These are phyloP conservation scores for Misopates orontium DNA, from an alignment of 257 asterid genomes.

Conservation along the genomic window DNA sequence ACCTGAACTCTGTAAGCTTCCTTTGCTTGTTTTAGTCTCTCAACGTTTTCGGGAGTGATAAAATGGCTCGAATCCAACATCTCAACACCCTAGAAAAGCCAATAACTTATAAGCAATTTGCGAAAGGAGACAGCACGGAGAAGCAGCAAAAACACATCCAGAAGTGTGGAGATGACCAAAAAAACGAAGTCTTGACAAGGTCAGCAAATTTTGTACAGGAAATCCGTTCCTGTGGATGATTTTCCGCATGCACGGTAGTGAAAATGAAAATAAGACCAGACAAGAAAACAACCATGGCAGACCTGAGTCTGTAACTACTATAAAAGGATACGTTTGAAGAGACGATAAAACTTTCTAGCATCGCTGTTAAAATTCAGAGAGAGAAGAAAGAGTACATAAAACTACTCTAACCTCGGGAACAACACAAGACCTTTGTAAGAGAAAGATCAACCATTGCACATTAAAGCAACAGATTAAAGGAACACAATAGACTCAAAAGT, in stretches of 20 bases:
- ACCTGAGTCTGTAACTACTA: neutral
- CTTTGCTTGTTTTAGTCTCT: constrained; percentile 86
- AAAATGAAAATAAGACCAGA: neutral
- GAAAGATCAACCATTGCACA: too few species aligned
- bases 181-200: too few species aligned
- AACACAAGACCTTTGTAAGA: too few species aligned
- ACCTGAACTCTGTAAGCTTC: constrained; percentile 95
- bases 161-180: too few species aligned
- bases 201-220: neutral
- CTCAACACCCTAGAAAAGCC: constrained; percentile 67
- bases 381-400: too few species aligned
- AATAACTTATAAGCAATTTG: constrained; percentile 18
- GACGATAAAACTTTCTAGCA: too few species aligned
- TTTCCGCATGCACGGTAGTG: neutral
- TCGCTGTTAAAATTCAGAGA: too few species aligned
- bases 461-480: too few species aligned
- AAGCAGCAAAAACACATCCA: neutral
- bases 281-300: neutral
- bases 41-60: constrained; percentile 72
- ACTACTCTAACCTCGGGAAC: too few species aligned
- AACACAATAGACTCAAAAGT: too few species aligned
- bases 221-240: neutral
- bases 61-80: constrained; percentile 65
- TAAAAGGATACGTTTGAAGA: too few species aligned
- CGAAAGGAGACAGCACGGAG: neutral